A percentile compares a stretch with the other conserved stretches of the same genome.
phyloP scores from a whole-genome alignment of 179 eudicot genomes.

The Actinidia arguta region DNA sequence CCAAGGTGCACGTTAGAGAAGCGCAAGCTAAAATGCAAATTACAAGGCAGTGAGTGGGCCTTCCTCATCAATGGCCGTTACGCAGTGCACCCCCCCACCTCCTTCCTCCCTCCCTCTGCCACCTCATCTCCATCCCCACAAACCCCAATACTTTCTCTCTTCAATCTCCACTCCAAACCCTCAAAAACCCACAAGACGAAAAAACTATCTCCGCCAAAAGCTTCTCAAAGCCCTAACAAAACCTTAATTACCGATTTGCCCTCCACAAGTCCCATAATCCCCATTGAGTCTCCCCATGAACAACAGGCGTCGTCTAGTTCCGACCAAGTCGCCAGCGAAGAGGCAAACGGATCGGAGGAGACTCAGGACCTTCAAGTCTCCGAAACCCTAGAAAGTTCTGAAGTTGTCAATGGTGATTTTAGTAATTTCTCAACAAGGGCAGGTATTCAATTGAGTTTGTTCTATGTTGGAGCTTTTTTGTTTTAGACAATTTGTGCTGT shows the following conservation, averaged over 20 bases:
- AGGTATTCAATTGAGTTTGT: conserved; percentile 55
- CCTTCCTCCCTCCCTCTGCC: background rate
- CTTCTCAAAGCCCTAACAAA: conserved; percentile 69
- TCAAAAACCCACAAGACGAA: conserved; percentile 50
- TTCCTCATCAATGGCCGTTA: conserved; percentile 10
- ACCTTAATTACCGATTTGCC: conserved; percentile 38
- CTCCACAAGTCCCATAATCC: conserved; percentile 26
- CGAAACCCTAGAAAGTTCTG: background rate
- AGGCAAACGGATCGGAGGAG: background rate
- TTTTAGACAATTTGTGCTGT: conserved; percentile 66
- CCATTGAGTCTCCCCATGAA: conserved; percentile 27
- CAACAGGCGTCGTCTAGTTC: too few relatives aligned
- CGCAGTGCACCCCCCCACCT: conserved; percentile 13
- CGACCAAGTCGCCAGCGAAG: too few relatives aligned
- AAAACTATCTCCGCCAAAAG: conserved; percentile 69
- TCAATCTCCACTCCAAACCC: conserved; percentile 35
- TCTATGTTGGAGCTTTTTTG: conserved; percentile 65
- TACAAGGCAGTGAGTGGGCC: background rate
- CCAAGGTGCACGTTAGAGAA: background rate
- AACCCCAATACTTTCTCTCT: conserved; percentile 14
- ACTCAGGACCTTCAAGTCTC: background rate
- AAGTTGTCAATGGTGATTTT: conserved; percentile 31
- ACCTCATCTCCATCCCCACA: background rate
- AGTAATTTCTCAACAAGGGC: conserved; percentile 38
- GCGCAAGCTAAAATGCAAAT: background rate